Evolutionary conservation across 176 grass and related monocot genomes (phyloP).

Genomic region (Neostapfia colusana): DNA sequence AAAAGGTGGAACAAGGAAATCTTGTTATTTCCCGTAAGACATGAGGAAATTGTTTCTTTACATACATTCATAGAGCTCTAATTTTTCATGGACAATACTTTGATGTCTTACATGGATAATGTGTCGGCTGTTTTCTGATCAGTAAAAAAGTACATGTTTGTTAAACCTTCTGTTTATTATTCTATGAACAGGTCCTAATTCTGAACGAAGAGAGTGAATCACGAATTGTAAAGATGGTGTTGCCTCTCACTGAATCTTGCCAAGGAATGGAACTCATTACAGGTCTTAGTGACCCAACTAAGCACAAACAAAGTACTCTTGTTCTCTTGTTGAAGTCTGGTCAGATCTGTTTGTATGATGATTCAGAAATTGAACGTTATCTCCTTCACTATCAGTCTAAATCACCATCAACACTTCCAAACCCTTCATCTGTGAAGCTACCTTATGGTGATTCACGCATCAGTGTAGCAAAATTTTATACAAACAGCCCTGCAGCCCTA

Average conservation of each 20-base stretch:
- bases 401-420: slow-evolving; percentile 71
- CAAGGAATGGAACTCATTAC: slow-evolving; percentile 68
- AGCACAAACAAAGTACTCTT: slow-evolving; percentile 62
- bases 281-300: slow-evolving; percentile 67
- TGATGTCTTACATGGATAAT: slow-evolving; percentile 7
- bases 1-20: background rate
- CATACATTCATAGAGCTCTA: background rate
- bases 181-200: slow-evolving; percentile 72
- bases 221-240: slow-evolving; percentile 73
- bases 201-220: slow-evolving; percentile 76
- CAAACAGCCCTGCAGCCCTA: slow-evolving; percentile 44
- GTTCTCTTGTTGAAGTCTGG: slow-evolving; percentile 88
- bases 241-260: slow-evolving; percentile 84
- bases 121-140: slow-evolving; percentile 5
- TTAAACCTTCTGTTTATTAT: slow-evolving; percentile 39
- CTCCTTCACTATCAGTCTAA: slow-evolving; percentile 77
- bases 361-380: slow-evolving; percentile 81
- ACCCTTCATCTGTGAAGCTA: slow-evolving; percentile 57
- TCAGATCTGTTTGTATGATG: slow-evolving; percentile 73
- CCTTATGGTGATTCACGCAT: slow-evolving; percentile 73
- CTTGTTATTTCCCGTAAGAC: background rate
- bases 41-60: background rate
- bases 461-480: slow-evolving; percentile 63
- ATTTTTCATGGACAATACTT: background rate
- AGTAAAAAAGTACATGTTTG: slow-evolving; percentile 30